Base-by-base conservation (phyloP, 2,329 filamentous ascomycete genomes). In the Gaeumannomyces sp. region DNA sequence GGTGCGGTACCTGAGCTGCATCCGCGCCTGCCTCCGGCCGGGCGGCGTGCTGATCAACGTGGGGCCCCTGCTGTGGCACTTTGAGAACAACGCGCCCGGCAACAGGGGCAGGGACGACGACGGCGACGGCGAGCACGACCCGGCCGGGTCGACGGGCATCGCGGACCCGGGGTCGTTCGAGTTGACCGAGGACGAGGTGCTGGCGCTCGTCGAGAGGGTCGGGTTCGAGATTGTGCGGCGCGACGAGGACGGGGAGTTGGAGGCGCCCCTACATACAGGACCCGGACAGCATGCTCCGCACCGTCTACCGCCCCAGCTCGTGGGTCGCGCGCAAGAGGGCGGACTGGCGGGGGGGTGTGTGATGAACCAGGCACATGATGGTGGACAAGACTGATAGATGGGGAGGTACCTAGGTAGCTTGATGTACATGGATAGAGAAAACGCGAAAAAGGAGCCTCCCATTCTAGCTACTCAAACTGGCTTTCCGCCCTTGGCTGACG, bases 1-100 rank as follows among this genome's bases (percentile, higher is more conserved):
- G 38, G 89, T 98, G 64, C 86, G 90, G 2, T 99, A 99, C 73
- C 85, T 99, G 45, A 88, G 96, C 73, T 89, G 93, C 1, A 91
- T 98, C 64, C 80, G 79, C 58, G 85, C 90, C 72, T 96, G 93
- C 72, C 83, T 99, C 62, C 87, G 85, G 69, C 81, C 86, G 0
- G 90, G 90, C 31, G 95, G 95, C 0, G 72, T 96, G 4, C 91
- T 96, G 80, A 84, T 97, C 72, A 99, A 99, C 72, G 80, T 96
- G 29, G 95, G 95, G 0, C 95, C 95, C 0, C 77, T 99, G 64
- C 80, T 98, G 57, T 99, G 95, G 95, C 96, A 99, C 75, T 98
- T 96, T 74, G 92, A 96, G 73, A 89, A 92, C 69, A 84, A 89
- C 58, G 82, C 85, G 1, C 85, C 85, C 0, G 84, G 85, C 56